Evolutionary conservation across 202 grass and related monocot species (phyloP).

Genomic region (Brachypodium distachyon): DNA sequence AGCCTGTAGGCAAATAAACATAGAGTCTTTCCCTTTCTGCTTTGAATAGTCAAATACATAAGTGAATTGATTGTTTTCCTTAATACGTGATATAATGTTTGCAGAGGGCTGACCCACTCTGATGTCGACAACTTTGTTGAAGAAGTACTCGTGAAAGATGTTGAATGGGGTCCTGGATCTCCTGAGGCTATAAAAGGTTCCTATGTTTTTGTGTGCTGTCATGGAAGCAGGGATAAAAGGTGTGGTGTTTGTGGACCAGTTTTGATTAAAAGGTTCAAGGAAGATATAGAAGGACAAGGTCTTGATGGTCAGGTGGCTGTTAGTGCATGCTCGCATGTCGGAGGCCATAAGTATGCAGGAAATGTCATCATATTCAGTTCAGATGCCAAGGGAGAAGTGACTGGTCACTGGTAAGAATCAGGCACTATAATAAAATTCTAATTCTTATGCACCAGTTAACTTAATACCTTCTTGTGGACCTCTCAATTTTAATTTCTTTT

Average conservation of each 20-base stretch:
- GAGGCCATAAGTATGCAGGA: slow-evolving; percentile 98
- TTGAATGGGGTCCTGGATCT: slow-evolving; percentile 68
- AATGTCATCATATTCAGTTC: slow-evolving; percentile 90
- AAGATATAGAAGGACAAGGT: slow-evolving; percentile 55
- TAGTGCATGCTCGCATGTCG: slow-evolving; percentile 85
- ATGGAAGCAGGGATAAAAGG: slow-evolving; percentile 81
- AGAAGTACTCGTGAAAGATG: slow-evolving; percentile 86
- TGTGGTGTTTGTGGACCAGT: slow-evolving; percentile 86
- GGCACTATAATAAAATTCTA: neutral
- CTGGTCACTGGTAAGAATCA: slow-evolving; percentile 83
- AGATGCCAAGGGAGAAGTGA: slow-evolving; percentile 51
- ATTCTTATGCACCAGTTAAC: neutral
- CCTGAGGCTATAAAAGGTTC: slow-evolving; percentile 60
- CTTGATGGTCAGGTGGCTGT: slow-evolving; percentile 60
- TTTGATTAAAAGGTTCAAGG: slow-evolving; percentile 77
- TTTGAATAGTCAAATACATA: slow-evolving; percentile 4
- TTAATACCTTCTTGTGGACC: neutral
- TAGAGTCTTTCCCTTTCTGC: slow-evolving; percentile 1
- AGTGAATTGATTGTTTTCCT: slow-evolving; percentile 6
- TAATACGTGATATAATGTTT: slow-evolving; percentile 23
- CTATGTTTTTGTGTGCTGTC: slow-evolving; percentile 85
- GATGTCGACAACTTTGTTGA: slow-evolving; percentile 91
- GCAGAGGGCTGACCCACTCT: slow-evolving; percentile 78
- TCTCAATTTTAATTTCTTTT: neutral
- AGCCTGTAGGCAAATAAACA: slow-evolving; percentile 13